Percentiles rank a stretch among this genome's conserved stretches.
Conservation (phyloP, 202 grass and related monocot genomes). For the Tripidium arundinaceum region DNA sequence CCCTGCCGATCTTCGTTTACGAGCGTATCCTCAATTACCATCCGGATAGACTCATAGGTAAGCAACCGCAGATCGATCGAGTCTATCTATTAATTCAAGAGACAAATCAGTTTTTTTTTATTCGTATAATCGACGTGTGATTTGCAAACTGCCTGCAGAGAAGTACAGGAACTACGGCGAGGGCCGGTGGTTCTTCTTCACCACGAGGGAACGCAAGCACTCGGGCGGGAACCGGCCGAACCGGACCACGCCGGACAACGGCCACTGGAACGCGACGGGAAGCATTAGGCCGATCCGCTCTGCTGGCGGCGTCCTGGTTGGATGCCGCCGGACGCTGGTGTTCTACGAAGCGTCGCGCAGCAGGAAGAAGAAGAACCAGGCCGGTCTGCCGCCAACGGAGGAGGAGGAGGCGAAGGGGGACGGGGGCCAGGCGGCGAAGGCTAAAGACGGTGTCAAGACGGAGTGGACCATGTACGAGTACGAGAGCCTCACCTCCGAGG, state of each 20-base stretch:
- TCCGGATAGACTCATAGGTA: slow-evolving; percentile 16
- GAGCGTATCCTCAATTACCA: not conserved
- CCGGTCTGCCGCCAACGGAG: not conserved
- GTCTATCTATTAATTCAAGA: not conserved
- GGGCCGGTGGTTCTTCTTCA: slow-evolving; percentile 39
- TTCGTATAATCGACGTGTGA: no score
- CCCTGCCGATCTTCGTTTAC: slow-evolving; percentile 13
- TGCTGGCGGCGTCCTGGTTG: not conserved
- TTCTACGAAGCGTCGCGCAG: slow-evolving; percentile 25
- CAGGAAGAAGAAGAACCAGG: not conserved
- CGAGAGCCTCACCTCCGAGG: slow-evolving; percentile 12
- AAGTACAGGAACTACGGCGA: not conserved
- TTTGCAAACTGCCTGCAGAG: no score
- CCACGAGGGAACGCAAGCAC: not conserved
- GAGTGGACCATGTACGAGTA: slow-evolving; percentile 46
- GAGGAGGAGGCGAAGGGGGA: no score
- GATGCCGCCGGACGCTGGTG: slow-evolving; percentile 9
- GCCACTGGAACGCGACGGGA: slow-evolving; percentile 35
- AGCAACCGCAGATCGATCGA: not conserved
- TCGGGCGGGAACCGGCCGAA: not conserved
- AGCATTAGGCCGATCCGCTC: not conserved
- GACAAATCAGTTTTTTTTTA: no score
- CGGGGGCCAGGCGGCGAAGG: not conserved
- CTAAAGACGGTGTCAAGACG: not conserved
- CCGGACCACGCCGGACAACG: not conserved